phyloP scores from a whole-genome alignment of 768 basidiomycete species.

The Boletus coccyginus region DNA sequence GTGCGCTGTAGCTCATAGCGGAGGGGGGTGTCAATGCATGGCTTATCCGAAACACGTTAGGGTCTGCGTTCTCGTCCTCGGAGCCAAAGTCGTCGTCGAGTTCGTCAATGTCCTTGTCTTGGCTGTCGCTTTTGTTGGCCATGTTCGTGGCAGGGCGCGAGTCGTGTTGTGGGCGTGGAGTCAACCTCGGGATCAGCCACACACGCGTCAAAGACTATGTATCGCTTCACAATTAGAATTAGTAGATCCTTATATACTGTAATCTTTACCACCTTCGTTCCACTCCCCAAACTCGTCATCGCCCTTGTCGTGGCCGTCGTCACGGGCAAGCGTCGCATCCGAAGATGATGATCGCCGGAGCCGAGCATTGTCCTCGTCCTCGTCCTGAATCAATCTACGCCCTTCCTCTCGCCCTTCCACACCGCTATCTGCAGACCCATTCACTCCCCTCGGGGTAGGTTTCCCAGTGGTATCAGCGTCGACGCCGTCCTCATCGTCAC shows the following conservation, averaged over 20 bases:
- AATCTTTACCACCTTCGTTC: slow-evolving; percentile 15
- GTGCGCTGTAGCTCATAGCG: slow-evolving; percentile 42
- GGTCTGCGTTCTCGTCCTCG: slow-evolving; percentile 38
- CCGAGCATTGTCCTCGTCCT: slow-evolving; percentile 31
- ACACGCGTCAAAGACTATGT: slow-evolving; percentile 3
- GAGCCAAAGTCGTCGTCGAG: slow-evolving; percentile 43
- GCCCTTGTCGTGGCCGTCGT: slow-evolving; percentile 12
- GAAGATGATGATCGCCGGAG: slow-evolving; percentile 35
- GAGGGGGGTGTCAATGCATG: slow-evolving; percentile 40
- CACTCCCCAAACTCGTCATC: slow-evolving; percentile 38
- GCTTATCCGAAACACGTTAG: slow-evolving; percentile 42
- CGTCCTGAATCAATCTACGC: slow-evolving; percentile 39
- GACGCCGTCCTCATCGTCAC: slow-evolving; percentile 59
- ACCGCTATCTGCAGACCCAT: slow-evolving; percentile 9
- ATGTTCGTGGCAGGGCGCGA: slow-evolving; percentile 8
- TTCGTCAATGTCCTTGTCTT: slow-evolving; percentile 45
- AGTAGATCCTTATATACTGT: neutral
- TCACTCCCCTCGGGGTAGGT: slow-evolving; percentile 18
- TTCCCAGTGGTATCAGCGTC: slow-evolving; percentile 39
- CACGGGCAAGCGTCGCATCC: slow-evolving; percentile 33
- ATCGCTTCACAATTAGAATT: no score
- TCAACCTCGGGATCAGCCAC: slow-evolving; percentile 12
- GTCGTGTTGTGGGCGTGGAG: neutral
- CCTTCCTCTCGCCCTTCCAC: slow-evolving; percentile 34
- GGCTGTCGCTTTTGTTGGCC: slow-evolving; percentile 16